phyloP scores from a whole-genome alignment of 2,329 filamentous ascomycete genomes.

The Aspergillus flavus region DNA sequence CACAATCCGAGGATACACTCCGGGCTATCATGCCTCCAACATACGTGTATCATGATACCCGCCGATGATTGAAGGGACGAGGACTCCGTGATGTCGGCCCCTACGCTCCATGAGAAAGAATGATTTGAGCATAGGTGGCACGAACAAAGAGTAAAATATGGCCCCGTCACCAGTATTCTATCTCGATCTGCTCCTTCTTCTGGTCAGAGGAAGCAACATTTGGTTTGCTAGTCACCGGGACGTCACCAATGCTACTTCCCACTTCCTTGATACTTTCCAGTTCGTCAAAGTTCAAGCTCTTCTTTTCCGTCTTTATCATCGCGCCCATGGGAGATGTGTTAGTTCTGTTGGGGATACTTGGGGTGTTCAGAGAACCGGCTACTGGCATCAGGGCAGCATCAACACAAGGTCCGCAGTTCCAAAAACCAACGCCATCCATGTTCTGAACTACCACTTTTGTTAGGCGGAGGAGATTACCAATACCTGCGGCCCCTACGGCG shows the following conservation, averaged over 20 bases:
- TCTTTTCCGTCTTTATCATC: constrained; percentile 3
- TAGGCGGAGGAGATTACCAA: constrained; percentile 33
- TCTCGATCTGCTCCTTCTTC: constrained; percentile 5
- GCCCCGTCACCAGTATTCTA: constrained; percentile 13
- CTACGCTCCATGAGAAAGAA: not conserved
- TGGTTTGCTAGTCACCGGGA: not conserved
- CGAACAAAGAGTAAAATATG: too few relatives aligned
- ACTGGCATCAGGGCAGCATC: not conserved
- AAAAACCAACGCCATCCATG: constrained; percentile 42
- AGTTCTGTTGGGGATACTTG: not conserved
- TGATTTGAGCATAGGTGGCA: not conserved
- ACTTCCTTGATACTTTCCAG: constrained; percentile 26
- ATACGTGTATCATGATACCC: not conserved
- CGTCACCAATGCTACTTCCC: constrained; percentile 15
- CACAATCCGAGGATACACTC: not conserved
- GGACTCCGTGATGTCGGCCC: not conserved
- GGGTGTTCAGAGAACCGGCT: not conserved
- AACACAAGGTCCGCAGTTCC: constrained; percentile 23
- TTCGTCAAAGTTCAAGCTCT: constrained; percentile 19
- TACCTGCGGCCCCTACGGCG: constrained; percentile 29
- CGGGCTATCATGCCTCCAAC: not conserved
- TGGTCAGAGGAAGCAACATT: not conserved
- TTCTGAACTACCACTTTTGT: constrained; percentile 37
- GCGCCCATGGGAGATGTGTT: not conserved
- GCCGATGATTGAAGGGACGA: not conserved